A percentile compares a stretch with the other conserved stretches of the same genome.
Conservation (phyloP, 331 rosid species). For the Dryas integrifolia region DNA sequence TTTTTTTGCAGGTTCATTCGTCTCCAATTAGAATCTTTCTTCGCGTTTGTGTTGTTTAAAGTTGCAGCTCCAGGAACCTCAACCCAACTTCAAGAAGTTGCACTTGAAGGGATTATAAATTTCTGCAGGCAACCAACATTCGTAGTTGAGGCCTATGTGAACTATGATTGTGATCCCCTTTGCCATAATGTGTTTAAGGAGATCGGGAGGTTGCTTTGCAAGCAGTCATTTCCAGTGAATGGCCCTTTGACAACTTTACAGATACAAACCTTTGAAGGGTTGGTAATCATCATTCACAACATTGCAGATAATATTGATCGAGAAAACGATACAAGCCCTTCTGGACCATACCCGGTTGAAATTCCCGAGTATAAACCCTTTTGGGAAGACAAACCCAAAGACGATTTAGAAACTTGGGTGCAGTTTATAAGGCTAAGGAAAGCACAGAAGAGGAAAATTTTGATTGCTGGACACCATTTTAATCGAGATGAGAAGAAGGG, state of each 20-base stretch:
- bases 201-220: conserved; percentile 75
- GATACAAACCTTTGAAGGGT: conserved; percentile 83
- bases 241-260: conserved; percentile 52
- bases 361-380: conserved; percentile 59
- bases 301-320: conserved; percentile 81
- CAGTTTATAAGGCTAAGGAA: conserved; percentile 57
- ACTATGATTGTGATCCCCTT: conserved; percentile 81
- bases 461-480: conserved; percentile 79
- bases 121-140: conserved; percentile 82
- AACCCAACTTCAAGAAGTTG: conserved; percentile 78
- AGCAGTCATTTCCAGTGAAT: conserved; percentile 57
- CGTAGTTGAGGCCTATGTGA: conserved; percentile 53
- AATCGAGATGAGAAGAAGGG: conserved; percentile 85
- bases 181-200: conserved; percentile 67
- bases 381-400: conserved; percentile 65
- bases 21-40: conserved; percentile 81
- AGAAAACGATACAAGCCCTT: conserved; percentile 39
- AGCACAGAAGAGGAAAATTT: conserved; percentile 62
- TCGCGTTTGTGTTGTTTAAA: conserved; percentile 55
- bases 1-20: conserved; percentile 51
- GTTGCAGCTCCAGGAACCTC: conserved; percentile 46
- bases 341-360: conserved; percentile 39
- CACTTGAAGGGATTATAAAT: conserved; percentile 76
- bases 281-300: conserved; percentile 64
- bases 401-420: conserved; percentile 50